phyloP scores from a whole-genome alignment of 805 yeast genomes.

The Yamadazyma takamatsuzukensis region DNA sequence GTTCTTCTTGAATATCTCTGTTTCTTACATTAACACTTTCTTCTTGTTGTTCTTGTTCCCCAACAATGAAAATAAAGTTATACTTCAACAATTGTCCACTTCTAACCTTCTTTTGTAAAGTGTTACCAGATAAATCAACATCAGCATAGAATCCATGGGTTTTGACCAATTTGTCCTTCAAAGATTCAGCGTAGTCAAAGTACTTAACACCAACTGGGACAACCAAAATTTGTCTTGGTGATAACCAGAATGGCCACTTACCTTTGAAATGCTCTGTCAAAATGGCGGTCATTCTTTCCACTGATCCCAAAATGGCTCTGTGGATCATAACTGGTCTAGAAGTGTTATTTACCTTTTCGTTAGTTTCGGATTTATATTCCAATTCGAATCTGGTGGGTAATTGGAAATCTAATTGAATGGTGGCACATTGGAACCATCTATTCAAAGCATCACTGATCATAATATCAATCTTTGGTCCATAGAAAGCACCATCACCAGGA shows the following conservation, averaged over 20 bases:
- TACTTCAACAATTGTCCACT: constrained; percentile 91
- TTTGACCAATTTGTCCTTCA: constrained; percentile 61
- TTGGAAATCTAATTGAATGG: constrained; percentile 98
- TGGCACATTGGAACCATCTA: constrained; percentile 99
- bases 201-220: constrained; percentile 96
- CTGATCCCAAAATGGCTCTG: constrained; percentile 97
- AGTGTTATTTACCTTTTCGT: constrained; percentile 53
- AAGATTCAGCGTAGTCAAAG: constrained; percentile 82
- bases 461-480: constrained; percentile 95
- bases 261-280: constrained; percentile 98
- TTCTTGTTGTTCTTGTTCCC: constrained; percentile 84
- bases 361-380: constrained; percentile 66
- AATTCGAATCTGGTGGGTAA: constrained; percentile 91
- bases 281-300: constrained; percentile 98
- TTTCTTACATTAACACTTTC: constrained; percentile 90
- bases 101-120: constrained; percentile 97
- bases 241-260: constrained; percentile 99
- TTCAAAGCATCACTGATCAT: constrained; percentile 90
- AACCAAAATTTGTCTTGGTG: constrained; percentile 97
- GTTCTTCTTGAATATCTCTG: constrained; percentile 90
- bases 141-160: constrained; percentile 85
- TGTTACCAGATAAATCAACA: constrained; percentile 90
- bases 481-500: constrained; percentile 96
- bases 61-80: constrained; percentile 95
- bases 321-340: constrained; percentile 98